Base-by-base conservation (phyloP, 2,329 filamentous ascomycete species). In the Fusarium piperis region DNA sequence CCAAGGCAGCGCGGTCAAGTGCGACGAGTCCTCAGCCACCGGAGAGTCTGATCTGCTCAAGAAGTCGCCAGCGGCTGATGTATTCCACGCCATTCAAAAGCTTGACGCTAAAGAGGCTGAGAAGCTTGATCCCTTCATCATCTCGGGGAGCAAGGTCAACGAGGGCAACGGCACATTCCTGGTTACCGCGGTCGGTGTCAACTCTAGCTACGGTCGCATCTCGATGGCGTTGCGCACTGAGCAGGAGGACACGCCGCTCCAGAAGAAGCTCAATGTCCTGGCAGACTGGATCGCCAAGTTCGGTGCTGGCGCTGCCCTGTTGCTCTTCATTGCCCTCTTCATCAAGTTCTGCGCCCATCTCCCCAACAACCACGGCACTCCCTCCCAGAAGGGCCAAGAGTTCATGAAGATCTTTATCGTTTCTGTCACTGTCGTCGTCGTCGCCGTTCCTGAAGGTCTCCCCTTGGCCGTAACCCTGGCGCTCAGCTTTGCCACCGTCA, bases 321-420 rank as follows among this genome's bases (percentile, higher is more conserved):
- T 95, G 9, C 85, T 95, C 20, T 95, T 96, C 78, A 82, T 94
- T 59, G 91, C 94, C 26, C 85, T 95, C 13, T 89, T 95, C 75
- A 93, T 95, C 83, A 91, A 93, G 76, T 95, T 94, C 78, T 83
- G 93, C 26, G 91, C 87, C 35, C 81, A 86, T 16, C 85, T 95
- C 9, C 86, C 87, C 6, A 76, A 82, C 36, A 90, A 88, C 74
- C 46, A 72, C 23, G 78, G 72, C 0, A 81, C 83, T 0, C 82
- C 89, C 2, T 84, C 88, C 0, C 81, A 87, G 57, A 94, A 94
- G 81, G 82, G 78, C 0, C 82, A 82, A 38, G 79, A 86, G 16
- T 92, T 92, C 74, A 83, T 92, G 75, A 84, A 89, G 26, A 90
- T 92, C 58, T 85, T 92, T 58, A 91, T 92, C 62, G 87, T 90